These are phyloP conservation scores for Tolypocladium ovalisporum DNA, from an alignment of 2,329 filamentous ascomycete genomes.

Conservation along the genomic window DNA sequence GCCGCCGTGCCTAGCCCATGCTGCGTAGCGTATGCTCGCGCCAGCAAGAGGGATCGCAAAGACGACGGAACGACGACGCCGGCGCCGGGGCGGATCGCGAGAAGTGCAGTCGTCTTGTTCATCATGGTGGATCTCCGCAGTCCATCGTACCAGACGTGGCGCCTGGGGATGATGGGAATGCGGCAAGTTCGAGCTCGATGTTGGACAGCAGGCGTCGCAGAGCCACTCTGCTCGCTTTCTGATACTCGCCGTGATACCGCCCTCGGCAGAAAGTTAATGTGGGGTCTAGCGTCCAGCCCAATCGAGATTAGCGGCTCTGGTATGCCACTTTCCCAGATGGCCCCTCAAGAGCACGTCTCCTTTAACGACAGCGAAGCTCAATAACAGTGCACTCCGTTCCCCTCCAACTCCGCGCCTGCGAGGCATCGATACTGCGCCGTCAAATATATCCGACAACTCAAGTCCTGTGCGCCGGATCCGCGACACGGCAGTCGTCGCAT, in stretches of 20 bases:
- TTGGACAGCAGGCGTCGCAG: not conserved
- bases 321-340: constrained; percentile 30
- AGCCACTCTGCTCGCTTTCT: not conserved
- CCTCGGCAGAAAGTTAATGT: constrained; percentile 23
- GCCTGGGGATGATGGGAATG: constrained; percentile 3
- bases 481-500: not conserved
- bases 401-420: not conserved
- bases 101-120: constrained; percentile 30
- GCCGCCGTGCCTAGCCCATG: constrained; percentile 28
- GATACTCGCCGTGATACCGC: constrained; percentile 18
- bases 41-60: constrained; percentile 24
- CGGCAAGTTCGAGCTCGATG: not conserved
- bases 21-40: constrained; percentile 50
- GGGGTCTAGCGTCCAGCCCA: constrained; percentile 12
- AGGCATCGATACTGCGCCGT: not conserved
- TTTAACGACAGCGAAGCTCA: constrained; percentile 12
- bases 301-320: constrained; percentile 24
- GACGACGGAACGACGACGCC: constrained; percentile 14
- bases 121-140: constrained; percentile 28
- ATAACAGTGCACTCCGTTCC: not conserved
- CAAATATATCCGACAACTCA: not conserved
- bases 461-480: not conserved
- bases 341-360: constrained; percentile 22
- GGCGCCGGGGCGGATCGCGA: constrained; percentile 21
- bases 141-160: constrained; percentile 21